These are phyloP conservation scores for Sarocladiaceae sp. DNA, from an alignment of 2,329 filamentous ascomycete species.

Conservation along the genomic window DNA sequence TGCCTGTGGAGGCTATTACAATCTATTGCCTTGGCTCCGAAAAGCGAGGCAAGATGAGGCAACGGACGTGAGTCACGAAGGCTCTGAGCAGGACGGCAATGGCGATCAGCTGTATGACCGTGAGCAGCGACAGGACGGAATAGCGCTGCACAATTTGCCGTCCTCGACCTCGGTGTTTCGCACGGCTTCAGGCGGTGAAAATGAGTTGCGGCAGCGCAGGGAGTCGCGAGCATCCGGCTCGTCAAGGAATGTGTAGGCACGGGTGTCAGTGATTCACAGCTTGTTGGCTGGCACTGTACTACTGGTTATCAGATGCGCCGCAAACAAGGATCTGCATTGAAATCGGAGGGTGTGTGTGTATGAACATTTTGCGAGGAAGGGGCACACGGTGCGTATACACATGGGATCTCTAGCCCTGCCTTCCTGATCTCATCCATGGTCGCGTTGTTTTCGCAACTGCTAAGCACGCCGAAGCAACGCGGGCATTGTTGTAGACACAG, in stretches of 20 bases:
- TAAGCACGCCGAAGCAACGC: neutral
- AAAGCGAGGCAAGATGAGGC: constrained; percentile 9
- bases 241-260: neutral
- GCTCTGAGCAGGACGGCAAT: neutral
- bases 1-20: constrained; percentile 43
- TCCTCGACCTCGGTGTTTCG: constrained; percentile 63
- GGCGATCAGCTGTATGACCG: neutral
- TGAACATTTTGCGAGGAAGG: neutral
- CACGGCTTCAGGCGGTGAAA: constrained; percentile 33
- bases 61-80: neutral
- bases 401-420: neutral
- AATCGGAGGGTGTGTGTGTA: neutral
- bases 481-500: neutral
- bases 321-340: constrained; percentile 2
- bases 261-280: too few relatives aligned
- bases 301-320: neutral
- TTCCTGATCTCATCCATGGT: too few relatives aligned
- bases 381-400: neutral
- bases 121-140: constrained; percentile 9
- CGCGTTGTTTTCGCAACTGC: neutral
- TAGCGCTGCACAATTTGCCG: constrained; percentile 43
- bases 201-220: neutral
- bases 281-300: neutral
- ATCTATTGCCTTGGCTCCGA: constrained; percentile 53
- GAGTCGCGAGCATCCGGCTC: neutral